These are phyloP conservation scores for Penicillium vulpinum DNA, from an alignment of 2,329 filamentous ascomycete species.

Conservation along the genomic window DNA sequence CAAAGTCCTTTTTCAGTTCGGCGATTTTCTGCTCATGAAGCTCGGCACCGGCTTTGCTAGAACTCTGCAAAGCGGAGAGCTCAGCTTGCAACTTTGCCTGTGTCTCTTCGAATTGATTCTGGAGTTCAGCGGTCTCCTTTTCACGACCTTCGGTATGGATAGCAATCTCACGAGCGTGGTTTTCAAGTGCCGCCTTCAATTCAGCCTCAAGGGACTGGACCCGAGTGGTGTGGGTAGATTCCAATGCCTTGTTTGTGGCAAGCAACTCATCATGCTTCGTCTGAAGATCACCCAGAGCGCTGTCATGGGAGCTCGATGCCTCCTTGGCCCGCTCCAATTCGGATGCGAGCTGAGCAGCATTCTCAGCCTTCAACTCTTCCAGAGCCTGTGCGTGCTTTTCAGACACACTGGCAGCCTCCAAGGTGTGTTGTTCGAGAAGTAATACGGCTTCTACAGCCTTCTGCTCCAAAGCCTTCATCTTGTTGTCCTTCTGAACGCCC, in stretches of 20 bases:
- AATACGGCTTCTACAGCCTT: conserved; percentile 36
- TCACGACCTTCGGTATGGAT: conserved; percentile 30
- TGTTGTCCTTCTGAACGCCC: conserved; percentile 36
- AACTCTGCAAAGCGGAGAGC: conserved; percentile 30
- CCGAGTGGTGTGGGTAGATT: conserved; percentile 33
- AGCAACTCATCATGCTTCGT: conserved; percentile 36
- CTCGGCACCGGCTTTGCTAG: conserved; percentile 31
- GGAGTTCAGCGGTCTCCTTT: conserved; percentile 33
- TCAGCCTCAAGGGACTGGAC: conserved; percentile 31
- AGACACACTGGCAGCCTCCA: conserved; percentile 29
- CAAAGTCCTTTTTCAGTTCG: conserved; percentile 38
- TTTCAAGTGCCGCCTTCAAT: conserved; percentile 27
- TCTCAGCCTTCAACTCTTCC: conserved; percentile 36
- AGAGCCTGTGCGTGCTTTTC: conserved; percentile 38
- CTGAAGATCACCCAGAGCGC: conserved; percentile 35
- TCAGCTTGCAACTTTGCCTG: conserved; percentile 32
- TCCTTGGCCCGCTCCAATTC: conserved; percentile 38
- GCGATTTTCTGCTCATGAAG: conserved; percentile 32
- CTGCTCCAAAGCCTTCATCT: conserved; percentile 36
- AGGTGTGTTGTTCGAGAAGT: conserved; percentile 37
- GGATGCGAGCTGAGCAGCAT: conserved; percentile 27
- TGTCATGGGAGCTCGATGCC: conserved; percentile 32
- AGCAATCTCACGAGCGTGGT: conserved; percentile 31
- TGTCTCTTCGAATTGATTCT: conserved; percentile 33
- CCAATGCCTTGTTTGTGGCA: conserved; percentile 30